Conservation (phyloP, 768 basidiomycete genomes). For the Tricholoma saponaceum region DNA sequence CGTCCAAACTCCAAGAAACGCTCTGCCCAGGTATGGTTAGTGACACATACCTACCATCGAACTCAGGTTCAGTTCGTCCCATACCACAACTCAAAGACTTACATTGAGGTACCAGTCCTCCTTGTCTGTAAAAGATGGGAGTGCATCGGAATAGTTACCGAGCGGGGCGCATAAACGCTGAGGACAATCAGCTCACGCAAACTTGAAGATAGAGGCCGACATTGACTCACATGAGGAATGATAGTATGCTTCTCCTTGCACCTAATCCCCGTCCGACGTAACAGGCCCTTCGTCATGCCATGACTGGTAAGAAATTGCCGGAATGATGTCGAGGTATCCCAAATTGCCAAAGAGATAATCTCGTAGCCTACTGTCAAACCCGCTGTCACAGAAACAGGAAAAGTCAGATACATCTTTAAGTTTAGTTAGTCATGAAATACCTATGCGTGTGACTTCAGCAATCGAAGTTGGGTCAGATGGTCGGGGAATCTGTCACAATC, state of each 20-base stretch:
- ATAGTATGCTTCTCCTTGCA: slow-evolving; percentile 25
- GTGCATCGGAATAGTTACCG: background rate
- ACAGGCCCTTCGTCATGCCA: slow-evolving; percentile 20
- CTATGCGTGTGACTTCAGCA: background rate
- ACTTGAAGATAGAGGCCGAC: background rate
- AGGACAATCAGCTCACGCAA: background rate
- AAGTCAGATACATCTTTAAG: no score
- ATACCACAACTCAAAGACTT: no score
- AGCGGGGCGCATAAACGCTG: background rate
- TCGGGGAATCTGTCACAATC: background rate
- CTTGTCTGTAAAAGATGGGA: background rate
- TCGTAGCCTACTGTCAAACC: background rate
- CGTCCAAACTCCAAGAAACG: no score
- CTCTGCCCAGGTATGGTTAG: no score
- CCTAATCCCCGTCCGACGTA: slow-evolving; percentile 4
- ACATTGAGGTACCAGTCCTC: background rate
- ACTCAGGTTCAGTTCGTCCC: no score
- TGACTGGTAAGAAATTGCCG: slow-evolving; percentile 25
- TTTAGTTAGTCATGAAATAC: background rate
- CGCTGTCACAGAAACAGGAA: background rate
- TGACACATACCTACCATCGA: no score
- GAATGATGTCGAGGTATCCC: slow-evolving; percentile 36
- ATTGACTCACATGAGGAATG: slow-evolving; percentile 32
- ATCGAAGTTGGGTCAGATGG: background rate
- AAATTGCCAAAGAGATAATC: background rate